Base-by-base conservation (phyloP, 202 grass and related monocot genomes). In the Carex sylvatica region DNA sequence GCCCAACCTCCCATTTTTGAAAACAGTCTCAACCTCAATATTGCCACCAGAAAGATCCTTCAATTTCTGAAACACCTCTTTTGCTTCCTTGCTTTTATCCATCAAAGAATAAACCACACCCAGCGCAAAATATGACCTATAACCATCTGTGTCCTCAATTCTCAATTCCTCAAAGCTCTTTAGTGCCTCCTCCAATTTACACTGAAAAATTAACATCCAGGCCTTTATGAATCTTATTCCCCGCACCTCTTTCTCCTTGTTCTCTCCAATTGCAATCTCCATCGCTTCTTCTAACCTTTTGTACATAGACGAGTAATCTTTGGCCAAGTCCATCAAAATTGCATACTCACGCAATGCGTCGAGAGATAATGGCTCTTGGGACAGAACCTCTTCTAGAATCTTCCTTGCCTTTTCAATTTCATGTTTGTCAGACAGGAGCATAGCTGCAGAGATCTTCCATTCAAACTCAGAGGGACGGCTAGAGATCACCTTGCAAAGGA, bases 361-460 rank as follows among this genome's bases (percentile, higher is more conserved):
- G 4, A 84, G 70, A 35, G 64, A 84, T 30, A 88, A 70, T 15
- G 82, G 82, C 10, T 88, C 87, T 15, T 30, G n/a, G 12, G 42
- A 73, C 12, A 88, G 87, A 79, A 85, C 68, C 40, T 88, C 87
- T 79, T 88, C 87, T 42, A 85, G 73, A 63, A 84, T 61, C 18
- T 79, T 69, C 55, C 60, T 69, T 51, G 87, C 58, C 9, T 85
- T 83, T 33, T 56, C 12, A 16, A 54, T 16, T 59, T 84, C 82
- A 13, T 82, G 71, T 46, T 80, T 68, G 51, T 85, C 82, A 20
- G 60, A 66, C 14, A 81, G 82, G 46, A 88, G 82, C 62, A 68
- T 79, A 40, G 81, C 86, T 19, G 74, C 86, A 11, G 84, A 72
- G 49, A 87, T 56, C 67, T 88, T 88, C 86, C 86, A 88, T 49